Evolutionary conservation across 139 green algal species (phyloP).

Genomic region (Chlorella sp.): DNA sequence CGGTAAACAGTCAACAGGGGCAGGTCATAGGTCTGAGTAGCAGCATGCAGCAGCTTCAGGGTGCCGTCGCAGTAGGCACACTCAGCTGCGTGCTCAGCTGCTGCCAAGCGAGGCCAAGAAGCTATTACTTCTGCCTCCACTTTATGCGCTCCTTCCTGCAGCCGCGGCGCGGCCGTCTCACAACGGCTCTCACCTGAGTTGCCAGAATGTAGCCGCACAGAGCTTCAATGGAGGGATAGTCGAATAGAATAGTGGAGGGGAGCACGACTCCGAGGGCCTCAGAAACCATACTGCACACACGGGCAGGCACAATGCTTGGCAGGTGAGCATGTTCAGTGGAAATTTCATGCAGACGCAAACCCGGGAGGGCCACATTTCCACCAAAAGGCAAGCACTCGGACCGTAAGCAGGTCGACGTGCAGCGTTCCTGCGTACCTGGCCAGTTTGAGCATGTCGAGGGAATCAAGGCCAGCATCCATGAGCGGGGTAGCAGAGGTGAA

Average conservation of each 20-base stretch:
- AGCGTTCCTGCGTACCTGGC: slow-evolving; percentile 2
- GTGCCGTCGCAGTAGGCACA: too few relatives aligned
- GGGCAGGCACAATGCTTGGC: not conserved
- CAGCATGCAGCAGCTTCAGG: too few relatives aligned
- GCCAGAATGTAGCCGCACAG: slow-evolving; percentile 41
- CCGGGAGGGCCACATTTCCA: not conserved
- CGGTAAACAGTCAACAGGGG: not conserved
- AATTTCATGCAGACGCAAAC: not conserved
- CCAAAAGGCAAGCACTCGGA: not conserved
- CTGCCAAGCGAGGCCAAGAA: too few relatives aligned
- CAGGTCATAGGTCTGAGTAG: too few relatives aligned
- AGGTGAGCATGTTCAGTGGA: too few relatives aligned
- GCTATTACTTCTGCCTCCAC: not conserved
- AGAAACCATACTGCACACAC: slow-evolving; percentile 8
- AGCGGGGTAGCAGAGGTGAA: slow-evolving; percentile 38
- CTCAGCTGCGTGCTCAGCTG: too few relatives aligned
- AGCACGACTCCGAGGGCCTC: slow-evolving; percentile 44
- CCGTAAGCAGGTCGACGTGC: not conserved
- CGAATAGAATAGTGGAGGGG: slow-evolving; percentile 60
- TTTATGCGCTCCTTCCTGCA: not conserved
- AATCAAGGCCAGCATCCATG: slow-evolving; percentile 54
- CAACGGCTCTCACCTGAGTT: not conserved
- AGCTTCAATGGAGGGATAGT: slow-evolving; percentile 55
- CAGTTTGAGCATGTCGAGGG: slow-evolving; percentile 56
- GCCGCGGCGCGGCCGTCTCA: too few relatives aligned